These are phyloP conservation scores for Salix suchowensis DNA, from an alignment of 345 rosid species.

Conservation along the genomic window DNA sequence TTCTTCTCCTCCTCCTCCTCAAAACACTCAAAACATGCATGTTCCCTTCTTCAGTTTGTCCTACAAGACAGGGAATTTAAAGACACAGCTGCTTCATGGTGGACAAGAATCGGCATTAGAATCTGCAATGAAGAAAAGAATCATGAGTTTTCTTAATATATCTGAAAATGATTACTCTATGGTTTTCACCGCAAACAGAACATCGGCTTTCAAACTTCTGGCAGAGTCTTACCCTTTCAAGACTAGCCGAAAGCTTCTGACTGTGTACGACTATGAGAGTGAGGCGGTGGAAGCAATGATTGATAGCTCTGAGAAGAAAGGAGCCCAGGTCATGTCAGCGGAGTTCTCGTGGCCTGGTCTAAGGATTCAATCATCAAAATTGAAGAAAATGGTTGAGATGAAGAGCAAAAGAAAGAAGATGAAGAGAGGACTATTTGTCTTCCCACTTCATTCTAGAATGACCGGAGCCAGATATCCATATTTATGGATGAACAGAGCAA, in stretches of 20 bases:
- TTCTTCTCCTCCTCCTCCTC: slow-evolving; percentile 29
- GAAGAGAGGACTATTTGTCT: slow-evolving; percentile 74
- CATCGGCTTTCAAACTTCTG: slow-evolving; percentile 87
- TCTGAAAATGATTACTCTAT: slow-evolving; percentile 71
- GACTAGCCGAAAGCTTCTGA: slow-evolving; percentile 52
- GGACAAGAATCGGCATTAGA: slow-evolving; percentile 65
- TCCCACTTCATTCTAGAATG: slow-evolving; percentile 83
- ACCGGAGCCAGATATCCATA: slow-evolving; percentile 88
- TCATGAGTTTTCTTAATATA: slow-evolving; percentile 68
- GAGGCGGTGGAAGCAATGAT: slow-evolving; percentile 75
- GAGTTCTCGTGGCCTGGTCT: slow-evolving; percentile 92
- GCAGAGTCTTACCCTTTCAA: slow-evolving; percentile 84
- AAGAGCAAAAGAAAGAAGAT: slow-evolving; percentile 46
- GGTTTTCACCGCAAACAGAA: slow-evolving; percentile 87
- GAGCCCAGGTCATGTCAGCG: slow-evolving; percentile 66
- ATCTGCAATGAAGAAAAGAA: slow-evolving; percentile 62
- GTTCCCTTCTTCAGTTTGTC: slow-evolving; percentile 82
- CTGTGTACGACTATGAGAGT: slow-evolving; percentile 86
- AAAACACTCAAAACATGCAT: slow-evolving; percentile 22
- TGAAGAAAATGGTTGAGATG: slow-evolving; percentile 56
- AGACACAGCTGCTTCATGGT: slow-evolving; percentile 75
- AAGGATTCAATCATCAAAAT: slow-evolving; percentile 57
- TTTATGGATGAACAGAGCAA: slow-evolving; percentile 81
- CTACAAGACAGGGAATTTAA: slow-evolving; percentile 67
- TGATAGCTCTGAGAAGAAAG: slow-evolving; percentile 60